A percentile compares a stretch with the other conserved stretches of the same genome.
These are phyloP conservation scores for Serendipita sp. DNA, from an alignment of 768 basidiomycete genomes.

Conservation along the genomic window DNA sequence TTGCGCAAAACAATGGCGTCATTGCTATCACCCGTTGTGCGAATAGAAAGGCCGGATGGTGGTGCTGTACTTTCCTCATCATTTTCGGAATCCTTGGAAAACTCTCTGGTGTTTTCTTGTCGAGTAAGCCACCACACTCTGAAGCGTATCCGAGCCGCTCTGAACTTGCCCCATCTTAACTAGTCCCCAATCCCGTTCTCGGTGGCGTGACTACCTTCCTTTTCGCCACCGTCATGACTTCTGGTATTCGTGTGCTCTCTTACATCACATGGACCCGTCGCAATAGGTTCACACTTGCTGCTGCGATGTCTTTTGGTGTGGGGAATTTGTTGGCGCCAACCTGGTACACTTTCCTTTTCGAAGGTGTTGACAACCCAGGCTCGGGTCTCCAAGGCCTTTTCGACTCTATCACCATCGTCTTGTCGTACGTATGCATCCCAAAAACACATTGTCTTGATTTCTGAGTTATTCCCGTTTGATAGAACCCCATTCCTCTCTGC, in stretches of 20 bases:
- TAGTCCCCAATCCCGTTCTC: constrained; percentile 63
- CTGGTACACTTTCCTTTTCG: constrained; percentile 46
- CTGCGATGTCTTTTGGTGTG: constrained; percentile 20
- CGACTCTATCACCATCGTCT: constrained; percentile 60
- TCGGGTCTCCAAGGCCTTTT: constrained; percentile 52
- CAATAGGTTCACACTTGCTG: constrained; percentile 19
- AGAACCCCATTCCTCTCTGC: constrained; percentile 34
- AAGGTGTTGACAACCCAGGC: constrained; percentile 36
- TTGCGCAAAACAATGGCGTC: constrained; percentile 69
- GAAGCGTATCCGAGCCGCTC: not conserved
- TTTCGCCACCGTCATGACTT: constrained; percentile 58
- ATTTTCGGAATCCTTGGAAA: constrained; percentile 70
- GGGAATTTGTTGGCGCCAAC: constrained; percentile 21
- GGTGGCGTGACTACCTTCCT: constrained; percentile 82
- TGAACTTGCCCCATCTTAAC: not conserved
- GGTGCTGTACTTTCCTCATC: constrained; percentile 68
- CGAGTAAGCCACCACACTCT: constrained; percentile 28
- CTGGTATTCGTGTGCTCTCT: constrained; percentile 55
- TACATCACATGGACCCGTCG: constrained; percentile 40
- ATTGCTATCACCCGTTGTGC: constrained; percentile 78
- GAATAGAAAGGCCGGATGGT: constrained; percentile 59
- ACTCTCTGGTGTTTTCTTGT: constrained; percentile 67
- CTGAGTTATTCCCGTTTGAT: not conserved
- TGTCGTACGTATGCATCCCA: constrained; percentile 58
- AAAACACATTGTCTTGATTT: not conserved